Percentiles rank a stretch among this genome's conserved stretches.
Conservation (phyloP, 805 yeast species). For the Candida pseudofarinosa region DNA sequence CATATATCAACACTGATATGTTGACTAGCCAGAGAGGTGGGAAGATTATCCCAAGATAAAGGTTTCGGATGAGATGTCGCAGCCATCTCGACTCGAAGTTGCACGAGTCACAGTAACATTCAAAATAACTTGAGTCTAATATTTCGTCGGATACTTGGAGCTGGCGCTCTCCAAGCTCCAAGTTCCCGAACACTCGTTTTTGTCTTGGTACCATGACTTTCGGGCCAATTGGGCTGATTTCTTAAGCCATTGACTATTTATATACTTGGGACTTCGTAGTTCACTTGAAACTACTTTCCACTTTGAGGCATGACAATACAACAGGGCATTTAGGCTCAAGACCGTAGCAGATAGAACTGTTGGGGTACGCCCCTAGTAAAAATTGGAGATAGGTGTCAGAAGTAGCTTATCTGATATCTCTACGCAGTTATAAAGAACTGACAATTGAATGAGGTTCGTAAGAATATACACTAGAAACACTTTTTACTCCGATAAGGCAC, state of each 20-base stretch:
- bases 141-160: neutral
- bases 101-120: constrained; percentile 8
- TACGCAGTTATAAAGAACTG: no score
- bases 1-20: constrained; percentile 6
- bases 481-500: no score
- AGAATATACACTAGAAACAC: no score
- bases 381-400: no score
- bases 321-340: no score
- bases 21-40: constrained; percentile 19
- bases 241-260: no score
- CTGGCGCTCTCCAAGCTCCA: constrained; percentile 1
- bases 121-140: neutral
- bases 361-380: no score
- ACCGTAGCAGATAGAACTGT: no score
- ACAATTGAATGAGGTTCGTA: no score
- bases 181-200: neutral
- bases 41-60: constrained; percentile 14
- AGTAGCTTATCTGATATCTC: no score
- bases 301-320: constrained; percentile 1
- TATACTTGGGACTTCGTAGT: neutral
- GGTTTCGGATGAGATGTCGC: neutral
- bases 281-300: neutral
- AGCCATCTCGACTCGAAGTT: neutral
- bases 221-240: no score
- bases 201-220: neutral